Evolutionary conservation across 768 basidiomycete genomes (phyloP).

Genomic region (Mrakia blollopis): DNA sequence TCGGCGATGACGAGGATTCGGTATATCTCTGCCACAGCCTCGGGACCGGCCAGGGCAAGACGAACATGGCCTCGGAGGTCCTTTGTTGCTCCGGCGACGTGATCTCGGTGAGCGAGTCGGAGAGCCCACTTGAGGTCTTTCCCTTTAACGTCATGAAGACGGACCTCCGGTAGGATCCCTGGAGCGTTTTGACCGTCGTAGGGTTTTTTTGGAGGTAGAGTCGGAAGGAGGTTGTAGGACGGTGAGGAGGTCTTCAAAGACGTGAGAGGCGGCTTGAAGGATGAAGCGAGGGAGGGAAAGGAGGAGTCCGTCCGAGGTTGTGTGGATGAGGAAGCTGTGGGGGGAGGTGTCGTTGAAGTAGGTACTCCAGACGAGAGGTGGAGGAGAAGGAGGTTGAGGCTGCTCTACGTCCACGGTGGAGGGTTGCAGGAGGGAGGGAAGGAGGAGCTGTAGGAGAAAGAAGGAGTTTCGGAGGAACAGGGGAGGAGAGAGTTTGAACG

Average conservation of each 20-base stretch:
- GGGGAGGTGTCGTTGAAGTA: background rate
- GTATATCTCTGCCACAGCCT: background rate
- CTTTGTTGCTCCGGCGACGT: background rate
- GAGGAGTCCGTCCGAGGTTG: background rate
- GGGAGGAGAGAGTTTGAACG: no score
- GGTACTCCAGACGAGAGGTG: no score
- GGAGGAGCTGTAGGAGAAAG: no score
- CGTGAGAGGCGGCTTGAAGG: background rate
- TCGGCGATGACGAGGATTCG: background rate
- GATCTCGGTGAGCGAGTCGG: background rate
- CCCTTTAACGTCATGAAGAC: background rate
- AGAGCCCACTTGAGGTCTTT: background rate
- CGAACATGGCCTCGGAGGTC: background rate
- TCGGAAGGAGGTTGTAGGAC: background rate
- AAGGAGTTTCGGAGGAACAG: no score
- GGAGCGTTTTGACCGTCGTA: background rate
- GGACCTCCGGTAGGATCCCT: background rate
- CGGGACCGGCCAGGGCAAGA: background rate
- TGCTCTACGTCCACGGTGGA: no score
- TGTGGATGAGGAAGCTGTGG: background rate
- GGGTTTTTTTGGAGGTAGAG: background rate
- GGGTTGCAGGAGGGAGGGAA: no score
- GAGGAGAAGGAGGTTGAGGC: no score
- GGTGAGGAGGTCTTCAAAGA: background rate
- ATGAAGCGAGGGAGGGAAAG: no score